Conservation (phyloP, 1,139 yeast species). For the Yamadazyma taylorii region DNA sequence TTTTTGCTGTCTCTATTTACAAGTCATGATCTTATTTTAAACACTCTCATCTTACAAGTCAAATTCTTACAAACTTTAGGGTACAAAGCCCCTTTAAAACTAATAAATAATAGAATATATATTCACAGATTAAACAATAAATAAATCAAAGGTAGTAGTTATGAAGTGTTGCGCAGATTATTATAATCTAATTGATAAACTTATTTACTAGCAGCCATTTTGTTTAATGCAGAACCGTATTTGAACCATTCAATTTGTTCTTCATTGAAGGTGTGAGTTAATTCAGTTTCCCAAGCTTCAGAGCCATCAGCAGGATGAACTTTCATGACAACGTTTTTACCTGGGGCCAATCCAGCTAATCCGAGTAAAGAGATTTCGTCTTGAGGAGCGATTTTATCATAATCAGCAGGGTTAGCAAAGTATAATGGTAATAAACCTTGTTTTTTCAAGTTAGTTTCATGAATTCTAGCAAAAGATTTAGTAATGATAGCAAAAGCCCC, state of each 20-base stretch:
- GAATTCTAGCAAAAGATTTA: slow-evolving; percentile 96
- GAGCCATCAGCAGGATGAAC: slow-evolving; percentile 85
- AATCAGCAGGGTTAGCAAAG: slow-evolving; percentile 84
- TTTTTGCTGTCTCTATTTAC: slow-evolving; percentile 3
- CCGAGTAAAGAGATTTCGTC: slow-evolving; percentile 91
- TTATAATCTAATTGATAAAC: neutral
- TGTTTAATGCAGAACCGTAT: slow-evolving; percentile 98
- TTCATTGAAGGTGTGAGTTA: slow-evolving; percentile 90
- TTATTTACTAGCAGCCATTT: slow-evolving; percentile 72
- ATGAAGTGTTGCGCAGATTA: neutral
- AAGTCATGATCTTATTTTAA: neutral
- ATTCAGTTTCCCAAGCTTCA: slow-evolving; percentile 79
- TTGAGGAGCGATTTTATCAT: slow-evolving; percentile 89
- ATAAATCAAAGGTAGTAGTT: slow-evolving; percentile 2
- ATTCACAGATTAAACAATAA: slow-evolving; percentile 11
- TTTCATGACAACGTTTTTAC: slow-evolving; percentile 82
- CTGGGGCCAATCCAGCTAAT: slow-evolving; percentile 86
- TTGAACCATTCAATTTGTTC: slow-evolving; percentile 99
- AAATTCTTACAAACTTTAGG: too few species aligned
- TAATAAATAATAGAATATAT: slow-evolving; percentile 3
- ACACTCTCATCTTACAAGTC: too few species aligned
- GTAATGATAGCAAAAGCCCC: slow-evolving; percentile 98
- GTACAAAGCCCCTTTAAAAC: too few species aligned
- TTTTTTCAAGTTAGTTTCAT: slow-evolving; percentile 54
- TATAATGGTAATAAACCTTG: slow-evolving; percentile 81